Evolutionary conservation across 2,329 filamentous ascomycete species (phyloP).

Genomic region (Trichoderma breve): DNA sequence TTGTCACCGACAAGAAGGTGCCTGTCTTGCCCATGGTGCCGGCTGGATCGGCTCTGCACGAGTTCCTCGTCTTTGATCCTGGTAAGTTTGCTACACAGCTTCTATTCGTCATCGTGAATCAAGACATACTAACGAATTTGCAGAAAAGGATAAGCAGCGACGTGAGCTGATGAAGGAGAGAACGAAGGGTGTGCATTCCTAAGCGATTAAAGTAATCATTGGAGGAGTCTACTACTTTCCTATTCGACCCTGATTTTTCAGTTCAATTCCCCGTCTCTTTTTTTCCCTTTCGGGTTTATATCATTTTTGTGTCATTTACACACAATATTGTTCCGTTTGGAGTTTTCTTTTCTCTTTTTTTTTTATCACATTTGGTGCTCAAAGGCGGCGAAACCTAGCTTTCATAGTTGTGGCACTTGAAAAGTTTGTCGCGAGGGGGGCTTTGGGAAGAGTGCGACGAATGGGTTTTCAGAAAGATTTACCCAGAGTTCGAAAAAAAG

Average conservation of each 20-base stretch:
- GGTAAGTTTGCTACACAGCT: constrained; percentile 28
- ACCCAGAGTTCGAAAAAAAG: not conserved
- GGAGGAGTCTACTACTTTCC: not conserved
- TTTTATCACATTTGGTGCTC: constrained; percentile 6
- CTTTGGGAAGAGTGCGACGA: not conserved
- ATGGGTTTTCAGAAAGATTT: not conserved
- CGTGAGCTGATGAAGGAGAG: constrained; percentile 65
- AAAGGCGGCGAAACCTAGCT: not conserved
- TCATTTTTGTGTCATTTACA: constrained; percentile 4
- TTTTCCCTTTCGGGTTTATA: not conserved
- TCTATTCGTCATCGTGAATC: not conserved
- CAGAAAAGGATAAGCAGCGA: constrained; percentile 66
- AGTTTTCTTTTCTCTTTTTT: not conserved
- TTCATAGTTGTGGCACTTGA: not conserved
- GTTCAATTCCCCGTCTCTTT: not conserved
- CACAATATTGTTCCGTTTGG: constrained; percentile 12
- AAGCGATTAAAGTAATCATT: not conserved
- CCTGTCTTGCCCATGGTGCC: constrained; percentile 98
- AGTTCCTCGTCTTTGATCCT: constrained; percentile 63
- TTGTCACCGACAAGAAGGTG: constrained; percentile 87
- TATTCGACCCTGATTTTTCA: not conserved
- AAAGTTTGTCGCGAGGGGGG: not conserved
- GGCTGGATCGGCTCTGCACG: constrained; percentile 79
- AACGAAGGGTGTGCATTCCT: constrained; percentile 50
- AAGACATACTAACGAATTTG: constrained; percentile 35